Evolutionary conservation across 1,284 basidiomycete genomes (phyloP).

Genomic region (Ganoderma boninense): DNA sequence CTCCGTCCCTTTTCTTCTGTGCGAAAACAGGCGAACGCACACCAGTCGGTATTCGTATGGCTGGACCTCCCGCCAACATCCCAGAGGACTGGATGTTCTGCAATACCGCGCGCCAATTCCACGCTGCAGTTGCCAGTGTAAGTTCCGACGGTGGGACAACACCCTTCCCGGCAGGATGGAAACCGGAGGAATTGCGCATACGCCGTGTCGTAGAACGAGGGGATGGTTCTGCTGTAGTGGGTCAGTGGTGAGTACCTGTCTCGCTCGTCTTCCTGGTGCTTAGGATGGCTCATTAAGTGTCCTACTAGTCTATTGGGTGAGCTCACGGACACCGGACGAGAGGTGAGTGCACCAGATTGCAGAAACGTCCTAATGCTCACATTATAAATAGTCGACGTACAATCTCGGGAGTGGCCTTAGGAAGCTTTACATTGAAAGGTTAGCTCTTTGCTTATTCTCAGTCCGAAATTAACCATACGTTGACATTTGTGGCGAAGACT

Average conservation of each 20-base stretch:
- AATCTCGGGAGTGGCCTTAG: slow-evolving; percentile 70
- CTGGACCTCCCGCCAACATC: slow-evolving; percentile 67
- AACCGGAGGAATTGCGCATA: slow-evolving; percentile 34
- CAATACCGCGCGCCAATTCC: slow-evolving; percentile 62
- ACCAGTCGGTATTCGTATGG: slow-evolving; percentile 72
- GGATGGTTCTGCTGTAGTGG: slow-evolving; percentile 61
- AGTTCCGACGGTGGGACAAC: slow-evolving; percentile 20
- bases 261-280: neutral
- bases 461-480: neutral
- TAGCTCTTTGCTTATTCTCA: slow-evolving; percentile 24
- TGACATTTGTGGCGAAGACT: slow-evolving; percentile 51
- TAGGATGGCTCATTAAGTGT: neutral
- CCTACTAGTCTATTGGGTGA: slow-evolving; percentile 73
- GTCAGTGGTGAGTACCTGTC: slow-evolving; percentile 64
- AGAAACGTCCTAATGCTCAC: slow-evolving; percentile 13
- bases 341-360: slow-evolving; percentile 50
- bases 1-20: slow-evolving; percentile 6
- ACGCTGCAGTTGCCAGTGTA: slow-evolving; percentile 53
- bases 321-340: slow-evolving; percentile 79
- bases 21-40: slow-evolving; percentile 69
- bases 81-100: slow-evolving; percentile 79
- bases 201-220: slow-evolving; percentile 61
- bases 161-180: slow-evolving; percentile 7
- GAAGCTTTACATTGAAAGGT: slow-evolving; percentile 77
- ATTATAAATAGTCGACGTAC: slow-evolving; percentile 64